These are phyloP conservation scores for Geotrichum australiense DNA, from an alignment of 1,139 yeast species.

Conservation along the genomic window DNA sequence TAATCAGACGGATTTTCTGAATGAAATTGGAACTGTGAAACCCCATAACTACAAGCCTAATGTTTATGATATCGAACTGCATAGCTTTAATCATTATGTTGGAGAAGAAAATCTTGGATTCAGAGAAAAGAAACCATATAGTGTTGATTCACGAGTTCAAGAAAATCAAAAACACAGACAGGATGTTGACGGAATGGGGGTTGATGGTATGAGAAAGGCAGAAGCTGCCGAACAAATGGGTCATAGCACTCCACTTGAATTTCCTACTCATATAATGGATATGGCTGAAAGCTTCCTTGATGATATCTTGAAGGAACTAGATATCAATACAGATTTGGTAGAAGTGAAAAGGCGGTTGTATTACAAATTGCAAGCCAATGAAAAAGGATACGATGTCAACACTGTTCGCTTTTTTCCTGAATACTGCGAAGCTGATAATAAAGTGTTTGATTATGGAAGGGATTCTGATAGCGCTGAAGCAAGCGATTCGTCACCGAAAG, in stretches of 20 bases:
- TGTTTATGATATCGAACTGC: slow-evolving; percentile 20
- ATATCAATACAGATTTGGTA: slow-evolving; percentile 7
- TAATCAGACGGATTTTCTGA: slow-evolving; percentile 6
- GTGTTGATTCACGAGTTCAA: slow-evolving; percentile 74
- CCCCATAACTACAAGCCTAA: slow-evolving; percentile 12
- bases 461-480: slow-evolving; percentile 4
- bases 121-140: slow-evolving; percentile 72
- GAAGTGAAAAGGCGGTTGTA: slow-evolving; percentile 19
- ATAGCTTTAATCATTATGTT: slow-evolving; percentile 80
- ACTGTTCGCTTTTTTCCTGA: slow-evolving; percentile 9
- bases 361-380: slow-evolving; percentile 17
- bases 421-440: slow-evolving; percentile 9
- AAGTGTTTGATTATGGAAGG: slow-evolving; percentile 6
- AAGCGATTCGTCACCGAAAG: slow-evolving; percentile 20
- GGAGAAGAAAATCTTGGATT: slow-evolving; percentile 84
- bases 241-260: slow-evolving; percentile 6
- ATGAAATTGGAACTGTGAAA: slow-evolving; percentile 10
- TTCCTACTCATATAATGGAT: slow-evolving; percentile 44
- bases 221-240: slow-evolving; percentile 19
- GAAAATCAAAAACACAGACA: slow-evolving; percentile 53
- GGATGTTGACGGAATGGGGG: slow-evolving; percentile 74
- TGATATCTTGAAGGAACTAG: slow-evolving; percentile 17
- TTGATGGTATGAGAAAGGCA: slow-evolving; percentile 38
- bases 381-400: slow-evolving; percentile 13
- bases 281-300: slow-evolving; percentile 30